Conservation (phyloP, 2,329 filamentous ascomycete genomes). For the Penicillium sp. region DNA sequence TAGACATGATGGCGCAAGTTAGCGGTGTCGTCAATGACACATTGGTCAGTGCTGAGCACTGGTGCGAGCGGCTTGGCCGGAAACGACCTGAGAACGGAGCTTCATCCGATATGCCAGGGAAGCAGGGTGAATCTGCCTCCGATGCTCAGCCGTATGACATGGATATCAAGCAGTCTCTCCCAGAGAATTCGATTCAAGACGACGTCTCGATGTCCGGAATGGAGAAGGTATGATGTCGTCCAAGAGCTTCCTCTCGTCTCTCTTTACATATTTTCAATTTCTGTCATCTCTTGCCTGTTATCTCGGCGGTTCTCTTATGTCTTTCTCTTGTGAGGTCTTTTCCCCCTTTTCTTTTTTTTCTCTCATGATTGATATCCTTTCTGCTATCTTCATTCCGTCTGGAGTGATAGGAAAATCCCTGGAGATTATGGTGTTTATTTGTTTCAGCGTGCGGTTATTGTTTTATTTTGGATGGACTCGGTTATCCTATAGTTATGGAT, state of each 20-base stretch:
- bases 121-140: constrained; percentile 19
- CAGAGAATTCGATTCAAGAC: constrained; percentile 18
- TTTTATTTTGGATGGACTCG: not conserved
- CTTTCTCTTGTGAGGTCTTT: not conserved
- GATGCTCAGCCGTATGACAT: constrained; percentile 22
- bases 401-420: not conserved
- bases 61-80: constrained; percentile 76
- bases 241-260: not conserved
- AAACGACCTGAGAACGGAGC: constrained; percentile 36
- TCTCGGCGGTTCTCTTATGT: constrained; percentile 5
- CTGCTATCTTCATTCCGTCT: constrained; percentile 16
- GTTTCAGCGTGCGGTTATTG: constrained; percentile 2
- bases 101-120: constrained; percentile 22
- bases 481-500: constrained; percentile 8
- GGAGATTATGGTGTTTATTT: constrained; percentile 5
- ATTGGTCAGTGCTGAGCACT: constrained; percentile 84
- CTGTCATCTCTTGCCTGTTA: not conserved
- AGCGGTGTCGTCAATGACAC: constrained; percentile 85
- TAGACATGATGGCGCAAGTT: constrained; percentile 94
- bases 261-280: constrained; percentile 5
- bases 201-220: constrained; percentile 41
- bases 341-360: constrained; percentile 7
- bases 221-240: constrained; percentile 29
- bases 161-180: constrained; percentile 32
- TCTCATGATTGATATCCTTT: constrained; percentile 30